Evolutionary conservation across 1,284 basidiomycete species (phyloP).

Genomic region (Pyrrhoderma lamaoense): DNA sequence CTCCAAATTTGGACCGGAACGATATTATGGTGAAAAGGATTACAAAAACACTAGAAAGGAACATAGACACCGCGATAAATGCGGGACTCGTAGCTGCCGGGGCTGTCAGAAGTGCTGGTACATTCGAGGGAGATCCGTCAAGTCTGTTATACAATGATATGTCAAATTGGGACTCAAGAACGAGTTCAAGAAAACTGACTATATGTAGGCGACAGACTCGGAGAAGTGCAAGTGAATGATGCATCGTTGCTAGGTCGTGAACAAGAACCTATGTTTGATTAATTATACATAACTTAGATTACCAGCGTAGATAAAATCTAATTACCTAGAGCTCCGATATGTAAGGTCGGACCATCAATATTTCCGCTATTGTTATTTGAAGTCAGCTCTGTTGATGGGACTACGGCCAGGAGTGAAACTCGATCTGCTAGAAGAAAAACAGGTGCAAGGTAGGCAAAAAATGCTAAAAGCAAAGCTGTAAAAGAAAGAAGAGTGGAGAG

Average conservation of each 20-base stretch:
- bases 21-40: conserved; percentile 59
- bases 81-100: conserved; percentile 55
- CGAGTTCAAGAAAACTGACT: conserved; percentile 33
- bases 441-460: conserved; percentile 63
- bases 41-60: conserved; percentile 58
- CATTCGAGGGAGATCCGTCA: conserved; percentile 52
- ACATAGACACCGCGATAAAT: conserved; percentile 58
- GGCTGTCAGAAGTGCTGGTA: conserved; percentile 51
- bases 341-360: conserved; percentile 65
- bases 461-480: conserved; percentile 53
- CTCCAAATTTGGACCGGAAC: conserved; percentile 58
- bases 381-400: conserved; percentile 47
- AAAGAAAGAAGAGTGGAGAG: conserved; percentile 60
- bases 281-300: conserved; percentile 10
- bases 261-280: conserved; percentile 52
- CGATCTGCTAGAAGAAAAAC: conserved; percentile 48
- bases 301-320: neutral
- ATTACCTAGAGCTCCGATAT: conserved; percentile 58
- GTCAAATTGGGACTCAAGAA: neutral
- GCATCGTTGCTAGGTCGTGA: conserved; percentile 44
- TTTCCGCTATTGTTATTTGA: conserved; percentile 31
- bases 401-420: conserved; percentile 58
- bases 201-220: conserved; percentile 54
- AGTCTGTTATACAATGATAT: conserved; percentile 37
- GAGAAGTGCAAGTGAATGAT: conserved; percentile 45